Conservation (phyloP, 2,329 filamentous ascomycete genomes). For the Pleoardoris graminearum region DNA sequence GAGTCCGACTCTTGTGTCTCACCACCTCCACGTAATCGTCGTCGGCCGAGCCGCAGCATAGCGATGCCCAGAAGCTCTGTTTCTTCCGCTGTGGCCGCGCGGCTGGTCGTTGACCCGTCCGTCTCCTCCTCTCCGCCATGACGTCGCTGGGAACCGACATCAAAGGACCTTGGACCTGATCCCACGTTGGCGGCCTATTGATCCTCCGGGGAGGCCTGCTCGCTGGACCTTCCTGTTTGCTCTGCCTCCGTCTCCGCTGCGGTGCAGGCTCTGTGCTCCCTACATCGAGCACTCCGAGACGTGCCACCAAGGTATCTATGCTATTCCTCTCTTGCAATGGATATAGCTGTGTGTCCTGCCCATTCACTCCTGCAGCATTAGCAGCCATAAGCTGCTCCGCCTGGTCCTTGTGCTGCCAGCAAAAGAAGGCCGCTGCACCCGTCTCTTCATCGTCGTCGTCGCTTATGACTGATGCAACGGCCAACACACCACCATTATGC, state of each 20-base stretch:
- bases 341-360: constrained; percentile 51
- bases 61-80: constrained; percentile 46
- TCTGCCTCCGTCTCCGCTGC: constrained; percentile 36
- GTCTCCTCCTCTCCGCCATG: constrained; percentile 32
- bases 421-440: constrained; percentile 69
- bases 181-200: constrained; percentile 50
- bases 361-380: constrained; percentile 19
- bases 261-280: constrained; percentile 49
- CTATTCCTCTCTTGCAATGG: constrained; percentile 71
- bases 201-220: constrained; percentile 28
- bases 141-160: constrained; percentile 49
- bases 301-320: constrained; percentile 82
- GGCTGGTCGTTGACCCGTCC: constrained; percentile 23
- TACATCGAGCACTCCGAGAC: constrained; percentile 74
- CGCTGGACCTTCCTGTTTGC: constrained; percentile 22
- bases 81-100: constrained; percentile 27
- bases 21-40: constrained; percentile 50
- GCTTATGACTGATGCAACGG: constrained; percentile 43
- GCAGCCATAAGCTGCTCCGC: constrained; percentile 53
- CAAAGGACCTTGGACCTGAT: constrained; percentile 50
- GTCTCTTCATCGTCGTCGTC: constrained; percentile 58
- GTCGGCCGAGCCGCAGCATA: constrained; percentile 48
- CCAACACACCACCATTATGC: constrained; percentile 46
- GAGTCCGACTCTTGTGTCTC: constrained; percentile 44
- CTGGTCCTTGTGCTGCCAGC: constrained; percentile 95